Conservation (phyloP, 106 monocot species). For the Acanthochlamys bracteata region DNA sequence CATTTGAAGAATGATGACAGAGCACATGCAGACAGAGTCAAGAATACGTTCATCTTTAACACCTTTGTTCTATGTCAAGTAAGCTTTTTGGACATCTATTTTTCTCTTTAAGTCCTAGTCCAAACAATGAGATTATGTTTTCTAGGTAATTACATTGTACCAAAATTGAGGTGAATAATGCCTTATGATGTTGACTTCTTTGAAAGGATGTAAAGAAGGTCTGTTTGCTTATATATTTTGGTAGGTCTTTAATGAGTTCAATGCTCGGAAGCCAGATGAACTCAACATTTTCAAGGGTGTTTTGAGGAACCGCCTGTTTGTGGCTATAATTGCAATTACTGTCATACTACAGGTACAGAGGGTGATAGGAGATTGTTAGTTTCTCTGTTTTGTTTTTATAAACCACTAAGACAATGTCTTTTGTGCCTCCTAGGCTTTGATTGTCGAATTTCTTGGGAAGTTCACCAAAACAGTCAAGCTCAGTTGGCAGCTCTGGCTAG, state of each 20-base stretch:
- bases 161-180: not conserved
- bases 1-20: slow-evolving; percentile 30
- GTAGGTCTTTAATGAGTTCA: slow-evolving; percentile 81
- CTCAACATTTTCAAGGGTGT: slow-evolving; percentile 53
- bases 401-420: not conserved
- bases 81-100: not conserved
- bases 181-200: too few relatives aligned
- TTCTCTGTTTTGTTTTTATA: not conserved
- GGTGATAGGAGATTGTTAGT: not conserved
- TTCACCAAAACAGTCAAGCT: slow-evolving; percentile 49
- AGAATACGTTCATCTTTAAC: slow-evolving; percentile 75
- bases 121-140: too few relatives aligned
- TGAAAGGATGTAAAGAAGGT: too few relatives aligned
- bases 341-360: slow-evolving; percentile 50
- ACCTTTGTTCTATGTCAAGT: slow-evolving; percentile 79
- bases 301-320: slow-evolving; percentile 38
- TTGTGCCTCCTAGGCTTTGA: slow-evolving; percentile 29
- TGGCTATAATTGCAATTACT: slow-evolving; percentile 50
- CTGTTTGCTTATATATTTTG: too few relatives aligned
- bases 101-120: too few relatives aligned
- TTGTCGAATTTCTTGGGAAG: slow-evolving; percentile 72
- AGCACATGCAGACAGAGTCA: slow-evolving; percentile 56
- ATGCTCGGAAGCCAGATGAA: slow-evolving; percentile 59
- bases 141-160: not conserved
- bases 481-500: slow-evolving; percentile 59